Evolutionary conservation across 352 stramenopile genomes (phyloP).

Genomic region (Hyaloperonospora brassicae): DNA sequence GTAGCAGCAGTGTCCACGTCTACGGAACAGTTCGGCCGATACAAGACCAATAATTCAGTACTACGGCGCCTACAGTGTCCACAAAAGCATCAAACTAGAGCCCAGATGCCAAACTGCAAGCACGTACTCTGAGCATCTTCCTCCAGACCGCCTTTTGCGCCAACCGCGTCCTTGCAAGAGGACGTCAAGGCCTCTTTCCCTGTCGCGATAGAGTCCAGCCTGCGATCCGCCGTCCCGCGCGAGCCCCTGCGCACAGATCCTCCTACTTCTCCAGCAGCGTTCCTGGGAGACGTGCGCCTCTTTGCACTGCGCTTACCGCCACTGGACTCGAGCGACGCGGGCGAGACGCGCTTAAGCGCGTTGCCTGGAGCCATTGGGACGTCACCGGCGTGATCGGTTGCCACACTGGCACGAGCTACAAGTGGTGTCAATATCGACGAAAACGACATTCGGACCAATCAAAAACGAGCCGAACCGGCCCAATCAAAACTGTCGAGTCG

Average conservation of each 20-base stretch:
- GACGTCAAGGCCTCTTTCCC: slow-evolving; percentile 14
- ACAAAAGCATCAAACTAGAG: slow-evolving; percentile 12
- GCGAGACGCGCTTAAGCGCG: slow-evolving; percentile 17
- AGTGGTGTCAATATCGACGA: slow-evolving; percentile 13
- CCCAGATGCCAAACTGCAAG: slow-evolving; percentile 1
- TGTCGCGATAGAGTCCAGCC: slow-evolving; percentile 2
- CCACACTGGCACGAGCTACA: neutral
- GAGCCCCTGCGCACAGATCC: slow-evolving; percentile 4
- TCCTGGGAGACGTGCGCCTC: slow-evolving; percentile 15
- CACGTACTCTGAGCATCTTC: slow-evolving; percentile 7
- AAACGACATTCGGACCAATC: slow-evolving; percentile 6
- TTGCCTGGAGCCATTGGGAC: slow-evolving; percentile 22
- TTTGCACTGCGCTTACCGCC: slow-evolving; percentile 11
- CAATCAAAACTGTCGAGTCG: too few relatives aligned
- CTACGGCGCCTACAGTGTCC: slow-evolving; percentile 1
- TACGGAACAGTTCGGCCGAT: slow-evolving; percentile 10
- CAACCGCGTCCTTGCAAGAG: slow-evolving; percentile 4
- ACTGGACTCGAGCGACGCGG: slow-evolving; percentile 14
- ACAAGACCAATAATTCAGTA: slow-evolving; percentile 18
- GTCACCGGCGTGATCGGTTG: slow-evolving; percentile 7
- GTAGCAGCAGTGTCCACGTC: slow-evolving; percentile 18
- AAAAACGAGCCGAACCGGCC: neutral
- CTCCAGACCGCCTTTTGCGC: neutral
- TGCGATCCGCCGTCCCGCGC: slow-evolving; percentile 10
- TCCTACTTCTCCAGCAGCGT: neutral